phyloP scores from a whole-genome alignment of 352 stramenopile species.

The Phytophthora boehmeriae region DNA sequence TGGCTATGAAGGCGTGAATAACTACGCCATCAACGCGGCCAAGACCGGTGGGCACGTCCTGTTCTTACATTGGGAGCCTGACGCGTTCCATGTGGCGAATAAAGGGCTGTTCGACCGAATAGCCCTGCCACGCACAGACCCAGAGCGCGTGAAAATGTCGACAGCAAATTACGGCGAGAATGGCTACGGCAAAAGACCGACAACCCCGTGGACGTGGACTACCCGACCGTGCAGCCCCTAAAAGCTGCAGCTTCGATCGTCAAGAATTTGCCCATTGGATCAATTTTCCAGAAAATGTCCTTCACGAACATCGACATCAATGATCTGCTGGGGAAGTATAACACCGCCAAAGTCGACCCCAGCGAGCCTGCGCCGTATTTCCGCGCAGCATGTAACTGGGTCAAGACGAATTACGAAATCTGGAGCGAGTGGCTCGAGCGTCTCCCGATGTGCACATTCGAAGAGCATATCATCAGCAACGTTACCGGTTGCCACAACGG shows the following conservation, averaged over 20 bases:
- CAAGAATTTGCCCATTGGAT: slow-evolving; percentile 26
- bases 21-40: slow-evolving; percentile 42
- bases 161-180: slow-evolving; percentile 54
- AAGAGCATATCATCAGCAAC: slow-evolving; percentile 31
- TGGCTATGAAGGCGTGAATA: slow-evolving; percentile 40
- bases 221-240: slow-evolving; percentile 33
- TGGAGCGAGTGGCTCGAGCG: slow-evolving; percentile 56
- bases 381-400: slow-evolving; percentile 49
- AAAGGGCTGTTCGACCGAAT: slow-evolving; percentile 48
- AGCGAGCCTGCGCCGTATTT: slow-evolving; percentile 40
- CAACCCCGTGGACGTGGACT: slow-evolving; percentile 56
- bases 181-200: slow-evolving; percentile 48
- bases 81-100: slow-evolving; percentile 49
- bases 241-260: slow-evolving; percentile 42
- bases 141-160: slow-evolving; percentile 34
- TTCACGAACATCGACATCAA: slow-evolving; percentile 48
- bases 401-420: slow-evolving; percentile 52
- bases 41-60: slow-evolving; percentile 29
- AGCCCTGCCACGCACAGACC: slow-evolving; percentile 36
- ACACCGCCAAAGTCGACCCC: background rate
- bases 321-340: slow-evolving; percentile 38
- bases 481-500: slow-evolving; percentile 35
- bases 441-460: slow-evolving; percentile 40
- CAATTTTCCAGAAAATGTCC: slow-evolving; percentile 39
- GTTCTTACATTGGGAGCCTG: slow-evolving; percentile 65